These are phyloP conservation scores for Coemansia sp. DNA, from an alignment of 192 early-diverging fungal genomes.

Conservation along the genomic window DNA sequence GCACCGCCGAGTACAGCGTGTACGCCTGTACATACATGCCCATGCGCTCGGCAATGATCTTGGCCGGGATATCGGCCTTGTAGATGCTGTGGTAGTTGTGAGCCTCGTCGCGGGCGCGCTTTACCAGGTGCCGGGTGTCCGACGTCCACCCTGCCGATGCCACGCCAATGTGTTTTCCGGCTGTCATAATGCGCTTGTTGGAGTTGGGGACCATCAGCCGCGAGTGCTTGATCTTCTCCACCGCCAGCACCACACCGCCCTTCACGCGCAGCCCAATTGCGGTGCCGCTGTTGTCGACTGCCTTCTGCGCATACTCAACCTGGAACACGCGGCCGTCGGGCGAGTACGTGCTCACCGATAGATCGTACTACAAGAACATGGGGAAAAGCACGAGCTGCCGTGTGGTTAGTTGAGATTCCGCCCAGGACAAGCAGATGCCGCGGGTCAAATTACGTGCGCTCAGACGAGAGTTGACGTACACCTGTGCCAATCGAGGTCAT, in stretches of 20 bases:
- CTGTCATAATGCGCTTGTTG: constrained; percentile 90
- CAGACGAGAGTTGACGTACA: constrained; percentile 54
- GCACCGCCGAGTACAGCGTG: constrained; percentile 91
- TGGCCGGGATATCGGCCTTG: constrained; percentile 75
- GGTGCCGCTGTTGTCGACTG: constrained; percentile 98
- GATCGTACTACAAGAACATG: constrained; percentile 72
- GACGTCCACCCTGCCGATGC: constrained; percentile 91
- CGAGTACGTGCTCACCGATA: constrained; percentile 97
- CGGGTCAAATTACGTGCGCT: not conserved
- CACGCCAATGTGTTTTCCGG: constrained; percentile 89
- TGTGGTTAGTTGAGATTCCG: constrained; percentile 3
- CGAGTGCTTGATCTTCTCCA: constrained; percentile 93
- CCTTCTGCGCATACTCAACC: constrained; percentile 97
- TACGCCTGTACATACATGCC: constrained; percentile 94
- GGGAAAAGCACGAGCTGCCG: not conserved
- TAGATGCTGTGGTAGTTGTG: constrained; percentile 83
- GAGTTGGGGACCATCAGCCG: constrained; percentile 90
- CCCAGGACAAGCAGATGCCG: not conserved
- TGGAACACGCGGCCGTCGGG: constrained; percentile 99
- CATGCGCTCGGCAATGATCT: constrained; percentile 89
- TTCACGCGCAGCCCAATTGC: constrained; percentile 90
- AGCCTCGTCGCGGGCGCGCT: constrained; percentile 87
- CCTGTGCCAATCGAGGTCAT: constrained; percentile 93
- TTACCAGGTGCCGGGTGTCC: constrained; percentile 85
- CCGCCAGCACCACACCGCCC: constrained; percentile 94